phyloP scores from a whole-genome alignment of 2,329 filamentous ascomycete genomes.

The Epichloe brachyelytri region DNA sequence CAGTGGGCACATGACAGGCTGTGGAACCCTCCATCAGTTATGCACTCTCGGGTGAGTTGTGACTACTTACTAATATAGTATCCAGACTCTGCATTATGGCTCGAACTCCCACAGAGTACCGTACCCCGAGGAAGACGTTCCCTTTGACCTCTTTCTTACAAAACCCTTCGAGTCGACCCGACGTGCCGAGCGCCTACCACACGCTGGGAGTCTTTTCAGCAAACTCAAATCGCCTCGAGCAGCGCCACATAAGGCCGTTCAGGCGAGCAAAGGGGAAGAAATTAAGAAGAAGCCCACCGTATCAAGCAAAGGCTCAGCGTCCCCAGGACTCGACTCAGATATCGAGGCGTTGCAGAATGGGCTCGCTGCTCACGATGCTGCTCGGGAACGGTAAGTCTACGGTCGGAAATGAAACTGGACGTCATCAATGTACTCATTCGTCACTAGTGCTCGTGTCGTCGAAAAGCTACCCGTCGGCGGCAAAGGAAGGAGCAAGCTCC shows the following conservation, averaged over 20 bases:
- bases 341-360: constrained; percentile 35
- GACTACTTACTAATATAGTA: background rate
- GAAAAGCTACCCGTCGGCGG: constrained; percentile 19
- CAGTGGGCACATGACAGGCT: constrained; percentile 3
- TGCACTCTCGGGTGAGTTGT: constrained; percentile 1
- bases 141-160: constrained; percentile 45
- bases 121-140: constrained; percentile 29
- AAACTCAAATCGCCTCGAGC: constrained; percentile 20
- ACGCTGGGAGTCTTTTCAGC: constrained; percentile 38
- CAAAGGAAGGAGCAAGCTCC: constrained; percentile 30
- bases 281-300: constrained; percentile 18
- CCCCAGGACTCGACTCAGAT: constrained; percentile 34
- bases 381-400: constrained; percentile 22
- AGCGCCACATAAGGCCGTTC: constrained; percentile 12
- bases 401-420: background rate
- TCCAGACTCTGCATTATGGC: constrained; percentile 42
- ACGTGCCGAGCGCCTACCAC: constrained; percentile 34
- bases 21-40: constrained; percentile 1
- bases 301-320: constrained; percentile 22
- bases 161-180: constrained; percentile 34
- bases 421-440: constrained; percentile 14
- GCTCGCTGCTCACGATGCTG: constrained; percentile 22
- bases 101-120: constrained; percentile 34
- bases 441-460: constrained; percentile 20
- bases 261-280: constrained; percentile 18